phyloP scores from a whole-genome alignment of 2,329 filamentous ascomycete genomes.

The Cladosporium velox region DNA sequence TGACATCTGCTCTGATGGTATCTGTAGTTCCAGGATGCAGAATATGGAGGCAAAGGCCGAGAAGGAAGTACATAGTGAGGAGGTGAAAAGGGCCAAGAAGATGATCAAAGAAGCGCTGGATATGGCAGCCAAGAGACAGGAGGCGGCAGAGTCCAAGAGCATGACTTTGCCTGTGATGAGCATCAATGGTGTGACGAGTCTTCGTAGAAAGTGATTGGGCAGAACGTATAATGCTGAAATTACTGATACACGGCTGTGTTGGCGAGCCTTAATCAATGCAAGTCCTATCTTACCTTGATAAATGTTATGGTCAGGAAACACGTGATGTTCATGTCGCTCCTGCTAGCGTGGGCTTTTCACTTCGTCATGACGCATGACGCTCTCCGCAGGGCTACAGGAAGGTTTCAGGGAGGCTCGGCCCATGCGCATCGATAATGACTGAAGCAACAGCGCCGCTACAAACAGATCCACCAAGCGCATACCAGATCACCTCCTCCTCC shows the following conservation, averaged over 20 bases:
- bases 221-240: not conserved
- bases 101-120: slow-evolving; percentile 23
- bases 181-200: slow-evolving; percentile 7
- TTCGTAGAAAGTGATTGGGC: not conserved
- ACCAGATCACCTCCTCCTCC: not conserved
- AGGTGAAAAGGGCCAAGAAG: slow-evolving; percentile 24
- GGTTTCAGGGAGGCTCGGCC: no score
- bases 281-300: no score
- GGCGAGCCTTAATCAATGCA: not conserved
- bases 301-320: no score
- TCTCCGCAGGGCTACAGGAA: no score
- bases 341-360: no score
- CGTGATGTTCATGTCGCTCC: no score
- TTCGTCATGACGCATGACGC: no score
- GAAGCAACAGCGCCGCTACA: slow-evolving; percentile 3
- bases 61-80: slow-evolving; percentile 22
- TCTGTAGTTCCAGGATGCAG: slow-evolving; percentile 24
- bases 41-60: slow-evolving; percentile 14
- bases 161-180: slow-evolving; percentile 11
- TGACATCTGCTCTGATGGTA: slow-evolving; percentile 24
- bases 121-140: slow-evolving; percentile 13
- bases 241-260: not conserved
- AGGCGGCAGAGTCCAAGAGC: not conserved
- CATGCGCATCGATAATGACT: no score
- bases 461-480: not conserved